Conservation (phyloP, 1,139 yeast species). For the Yamadazyma trypodendri region DNA sequence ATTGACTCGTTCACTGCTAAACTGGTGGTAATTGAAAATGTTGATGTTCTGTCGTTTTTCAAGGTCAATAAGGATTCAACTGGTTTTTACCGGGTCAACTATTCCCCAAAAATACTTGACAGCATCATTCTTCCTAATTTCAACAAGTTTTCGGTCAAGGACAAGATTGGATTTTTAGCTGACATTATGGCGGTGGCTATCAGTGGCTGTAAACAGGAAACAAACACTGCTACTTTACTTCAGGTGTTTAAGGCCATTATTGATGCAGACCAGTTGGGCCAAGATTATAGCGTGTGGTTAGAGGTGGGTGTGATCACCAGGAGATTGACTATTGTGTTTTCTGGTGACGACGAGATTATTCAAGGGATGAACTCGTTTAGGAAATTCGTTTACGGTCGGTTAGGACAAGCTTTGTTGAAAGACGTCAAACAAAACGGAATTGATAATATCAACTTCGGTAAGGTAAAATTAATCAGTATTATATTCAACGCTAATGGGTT, state of each 20-base stretch:
- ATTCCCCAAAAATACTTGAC: slow-evolving; percentile 49
- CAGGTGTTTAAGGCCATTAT: slow-evolving; percentile 43
- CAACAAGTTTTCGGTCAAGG: slow-evolving; percentile 50
- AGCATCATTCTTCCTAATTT: slow-evolving; percentile 44
- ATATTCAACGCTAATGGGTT: slow-evolving; percentile 53
- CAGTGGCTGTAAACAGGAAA: slow-evolving; percentile 51
- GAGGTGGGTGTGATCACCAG: slow-evolving; percentile 50
- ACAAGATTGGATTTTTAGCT: slow-evolving; percentile 66
- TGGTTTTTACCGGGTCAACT: slow-evolving; percentile 69
- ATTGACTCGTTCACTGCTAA: slow-evolving; percentile 21
- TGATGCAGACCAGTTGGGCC: slow-evolving; percentile 40
- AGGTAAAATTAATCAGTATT: slow-evolving; percentile 50
- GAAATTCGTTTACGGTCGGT: slow-evolving; percentile 30
- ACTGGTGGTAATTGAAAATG: slow-evolving; percentile 20
- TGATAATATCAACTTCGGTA: slow-evolving; percentile 42
- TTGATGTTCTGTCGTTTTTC: slow-evolving; percentile 36
- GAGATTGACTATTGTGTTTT: slow-evolving; percentile 46
- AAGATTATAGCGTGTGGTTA: slow-evolving; percentile 64
- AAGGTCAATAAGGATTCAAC: slow-evolving; percentile 62
- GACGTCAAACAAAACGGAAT: slow-evolving; percentile 20
- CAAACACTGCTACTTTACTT: slow-evolving; percentile 48
- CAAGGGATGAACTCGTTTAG: slow-evolving; percentile 41
- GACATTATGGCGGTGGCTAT: slow-evolving; percentile 61
- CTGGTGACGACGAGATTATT: slow-evolving; percentile 41
- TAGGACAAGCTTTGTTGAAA: slow-evolving; percentile 34